phyloP scores from a whole-genome alignment of 352 stramenopile species.

The Phytopythium litorale region DNA sequence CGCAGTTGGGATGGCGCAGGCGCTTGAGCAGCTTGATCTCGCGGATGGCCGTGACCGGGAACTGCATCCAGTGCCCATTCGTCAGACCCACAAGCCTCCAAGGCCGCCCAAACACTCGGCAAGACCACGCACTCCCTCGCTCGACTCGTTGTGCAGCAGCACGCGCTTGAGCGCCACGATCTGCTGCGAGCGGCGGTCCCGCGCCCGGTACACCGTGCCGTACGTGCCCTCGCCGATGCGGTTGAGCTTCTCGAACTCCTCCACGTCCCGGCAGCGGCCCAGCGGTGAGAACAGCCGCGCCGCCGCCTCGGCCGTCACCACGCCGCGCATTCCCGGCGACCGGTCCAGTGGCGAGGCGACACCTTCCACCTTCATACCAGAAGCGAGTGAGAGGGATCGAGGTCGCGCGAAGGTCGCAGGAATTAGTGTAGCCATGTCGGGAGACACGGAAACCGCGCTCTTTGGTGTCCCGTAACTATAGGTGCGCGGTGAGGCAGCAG shows the following conservation, averaged over 20 bases:
- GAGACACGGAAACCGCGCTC: no score
- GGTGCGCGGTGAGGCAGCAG: no score
- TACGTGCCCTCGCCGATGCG: conserved; percentile 83
- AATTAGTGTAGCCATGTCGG: conserved; percentile 1
- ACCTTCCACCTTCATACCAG: neutral
- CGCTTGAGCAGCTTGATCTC: conserved; percentile 76
- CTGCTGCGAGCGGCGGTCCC: conserved; percentile 52
- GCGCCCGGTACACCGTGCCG: conserved; percentile 88
- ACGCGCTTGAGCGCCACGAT: conserved; percentile 91
- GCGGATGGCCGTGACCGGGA: conserved; percentile 72
- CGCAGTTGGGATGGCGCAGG: conserved; percentile 67
- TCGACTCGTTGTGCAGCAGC: conserved; percentile 88
- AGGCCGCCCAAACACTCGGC: neutral
- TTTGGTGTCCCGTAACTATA: no score
- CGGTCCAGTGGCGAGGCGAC: neutral
- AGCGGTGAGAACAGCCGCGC: conserved; percentile 40
- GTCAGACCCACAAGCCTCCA: neutral
- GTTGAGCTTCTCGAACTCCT: conserved; percentile 74
- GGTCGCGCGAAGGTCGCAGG: conserved; percentile 2
- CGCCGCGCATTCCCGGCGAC: neutral
- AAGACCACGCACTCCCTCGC: conserved; percentile 66
- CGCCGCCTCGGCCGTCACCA: conserved; percentile 5
- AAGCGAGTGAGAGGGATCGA: neutral
- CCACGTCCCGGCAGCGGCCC: conserved; percentile 48
- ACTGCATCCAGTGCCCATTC: conserved; percentile 18